These are phyloP conservation scores for Emericellopsis terricola DNA, from an alignment of 495 filamentous ascomycete genomes.

Conservation along the genomic window DNA sequence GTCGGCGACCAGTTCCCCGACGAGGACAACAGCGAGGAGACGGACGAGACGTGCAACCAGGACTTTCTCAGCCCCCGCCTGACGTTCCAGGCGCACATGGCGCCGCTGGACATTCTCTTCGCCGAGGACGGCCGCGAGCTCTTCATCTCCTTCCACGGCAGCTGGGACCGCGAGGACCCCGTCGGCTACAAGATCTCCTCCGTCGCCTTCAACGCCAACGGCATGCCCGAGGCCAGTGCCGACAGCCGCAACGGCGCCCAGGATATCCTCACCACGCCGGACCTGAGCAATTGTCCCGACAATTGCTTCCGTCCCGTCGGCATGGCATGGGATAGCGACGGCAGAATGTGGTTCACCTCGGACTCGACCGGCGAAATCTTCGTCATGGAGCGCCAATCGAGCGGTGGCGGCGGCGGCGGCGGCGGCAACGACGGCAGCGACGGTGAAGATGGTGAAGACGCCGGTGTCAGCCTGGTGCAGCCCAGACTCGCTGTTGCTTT, in stretches of 20 bases:
- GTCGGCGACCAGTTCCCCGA: conserved; percentile 21
- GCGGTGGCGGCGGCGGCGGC: background rate
- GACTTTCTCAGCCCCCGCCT: conserved; percentile 27
- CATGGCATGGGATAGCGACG: conserved; percentile 26
- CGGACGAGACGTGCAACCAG: conserved; percentile 14
- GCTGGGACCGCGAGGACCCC: conserved; percentile 33
- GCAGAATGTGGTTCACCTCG: conserved; percentile 35
- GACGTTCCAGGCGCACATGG: conserved; percentile 40
- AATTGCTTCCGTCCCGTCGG: conserved; percentile 39
- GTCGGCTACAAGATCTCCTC: conserved; percentile 36
- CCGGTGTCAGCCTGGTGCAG: background rate
- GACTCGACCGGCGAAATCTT: conserved; percentile 42
- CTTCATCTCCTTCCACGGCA: conserved; percentile 26
- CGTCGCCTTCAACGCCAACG: conserved; percentile 19
- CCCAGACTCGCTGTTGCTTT: background rate
- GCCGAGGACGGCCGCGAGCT: conserved; percentile 8
- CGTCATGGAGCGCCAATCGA: conserved; percentile 16
- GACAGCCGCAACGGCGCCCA: conserved; percentile 22
- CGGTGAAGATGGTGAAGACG: background rate
- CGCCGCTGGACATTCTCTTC: conserved; percentile 44
- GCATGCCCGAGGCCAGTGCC: conserved; percentile 20
- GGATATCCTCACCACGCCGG: conserved; percentile 31
- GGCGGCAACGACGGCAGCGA: conserved; percentile 2
- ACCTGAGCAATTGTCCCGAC: conserved; percentile 23
- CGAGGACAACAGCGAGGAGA: conserved; percentile 18